Evolutionary conservation across 805 yeast genomes (phyloP).

Genomic region (Wickerhamiella siamensis): DNA sequence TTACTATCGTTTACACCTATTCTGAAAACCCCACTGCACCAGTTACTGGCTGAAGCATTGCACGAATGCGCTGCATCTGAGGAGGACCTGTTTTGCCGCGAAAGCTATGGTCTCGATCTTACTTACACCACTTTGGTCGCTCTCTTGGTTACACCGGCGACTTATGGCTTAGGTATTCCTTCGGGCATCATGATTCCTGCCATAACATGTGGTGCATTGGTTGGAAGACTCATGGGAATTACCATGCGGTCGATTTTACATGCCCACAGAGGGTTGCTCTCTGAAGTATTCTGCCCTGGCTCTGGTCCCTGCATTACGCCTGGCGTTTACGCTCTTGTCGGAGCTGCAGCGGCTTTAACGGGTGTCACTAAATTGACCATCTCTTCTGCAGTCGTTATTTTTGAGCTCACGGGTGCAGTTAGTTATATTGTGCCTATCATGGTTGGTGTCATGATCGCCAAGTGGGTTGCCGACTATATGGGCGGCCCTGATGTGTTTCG

Average conservation of each 20-base stretch:
- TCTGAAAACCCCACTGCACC: slow-evolving; percentile 39
- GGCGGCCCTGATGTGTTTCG: slow-evolving; percentile 20
- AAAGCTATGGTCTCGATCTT: slow-evolving; percentile 18
- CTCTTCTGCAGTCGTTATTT: slow-evolving; percentile 63
- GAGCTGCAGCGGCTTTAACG: slow-evolving; percentile 70
- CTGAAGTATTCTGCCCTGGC: slow-evolving; percentile 26
- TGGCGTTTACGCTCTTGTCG: slow-evolving; percentile 78
- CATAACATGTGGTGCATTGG: slow-evolving; percentile 91
- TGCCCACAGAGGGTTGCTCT: slow-evolving; percentile 12
- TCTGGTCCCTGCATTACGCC: slow-evolving; percentile 51
- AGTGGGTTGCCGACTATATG: slow-evolving; percentile 54
- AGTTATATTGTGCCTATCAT: slow-evolving; percentile 73
- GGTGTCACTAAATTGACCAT: slow-evolving; percentile 73
- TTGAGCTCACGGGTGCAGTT: slow-evolving; percentile 77
- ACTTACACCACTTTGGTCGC: slow-evolving; percentile 35
- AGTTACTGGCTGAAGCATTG: slow-evolving; percentile 43
- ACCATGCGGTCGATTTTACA: slow-evolving; percentile 59
- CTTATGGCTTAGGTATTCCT: slow-evolving; percentile 63
- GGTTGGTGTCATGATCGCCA: slow-evolving; percentile 65
- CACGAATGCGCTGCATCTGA: slow-evolving; percentile 41
- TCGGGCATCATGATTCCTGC: slow-evolving; percentile 98
- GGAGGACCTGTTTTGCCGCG: slow-evolving; percentile 10
- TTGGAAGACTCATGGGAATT: slow-evolving; percentile 78
- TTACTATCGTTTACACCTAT: slow-evolving; percentile 40
- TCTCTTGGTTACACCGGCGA: slow-evolving; percentile 45